phyloP scores from a whole-genome alignment of 1,284 basidiomycete genomes.

The Cutaneotrichosporon cutaneum region DNA sequence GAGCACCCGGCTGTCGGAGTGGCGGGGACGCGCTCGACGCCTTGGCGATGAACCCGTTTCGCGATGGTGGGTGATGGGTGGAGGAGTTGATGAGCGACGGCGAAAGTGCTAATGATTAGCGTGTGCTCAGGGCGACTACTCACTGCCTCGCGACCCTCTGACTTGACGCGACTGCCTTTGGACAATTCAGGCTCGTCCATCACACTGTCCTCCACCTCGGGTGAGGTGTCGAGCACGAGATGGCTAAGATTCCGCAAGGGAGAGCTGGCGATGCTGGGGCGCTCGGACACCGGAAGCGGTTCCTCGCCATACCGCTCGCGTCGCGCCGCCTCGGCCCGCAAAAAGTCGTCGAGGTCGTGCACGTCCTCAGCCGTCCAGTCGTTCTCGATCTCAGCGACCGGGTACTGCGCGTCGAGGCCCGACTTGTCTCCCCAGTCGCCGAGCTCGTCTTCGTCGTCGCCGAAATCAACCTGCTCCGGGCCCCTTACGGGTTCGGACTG shows the following conservation, averaged over 20 bases:
- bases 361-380: constrained; percentile 32
- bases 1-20: background rate
- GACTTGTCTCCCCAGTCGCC: constrained; percentile 40
- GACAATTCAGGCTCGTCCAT: background rate
- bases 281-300: background rate
- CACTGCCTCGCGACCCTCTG: background rate
- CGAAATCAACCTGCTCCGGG: constrained; percentile 17
- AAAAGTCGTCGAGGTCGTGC: constrained; percentile 32
- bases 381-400: constrained; percentile 10
- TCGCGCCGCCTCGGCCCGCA: constrained; percentile 9
- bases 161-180: background rate
- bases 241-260: background rate
- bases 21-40: background rate
- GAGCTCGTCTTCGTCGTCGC: constrained; percentile 40
- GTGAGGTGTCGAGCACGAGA: background rate
- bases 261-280: background rate
- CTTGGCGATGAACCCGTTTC: background rate
- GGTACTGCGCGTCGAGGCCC: constrained; percentile 33
- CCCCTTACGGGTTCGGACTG: constrained; percentile 11
- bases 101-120: background rate
- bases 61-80: background rate
- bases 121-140: background rate
- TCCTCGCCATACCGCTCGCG: background rate
- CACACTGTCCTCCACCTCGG: background rate
- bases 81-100: background rate